These are phyloP conservation scores for Pinus taeda DNA, from an alignment of 75 land plant genomes.

Conservation along the genomic window DNA sequence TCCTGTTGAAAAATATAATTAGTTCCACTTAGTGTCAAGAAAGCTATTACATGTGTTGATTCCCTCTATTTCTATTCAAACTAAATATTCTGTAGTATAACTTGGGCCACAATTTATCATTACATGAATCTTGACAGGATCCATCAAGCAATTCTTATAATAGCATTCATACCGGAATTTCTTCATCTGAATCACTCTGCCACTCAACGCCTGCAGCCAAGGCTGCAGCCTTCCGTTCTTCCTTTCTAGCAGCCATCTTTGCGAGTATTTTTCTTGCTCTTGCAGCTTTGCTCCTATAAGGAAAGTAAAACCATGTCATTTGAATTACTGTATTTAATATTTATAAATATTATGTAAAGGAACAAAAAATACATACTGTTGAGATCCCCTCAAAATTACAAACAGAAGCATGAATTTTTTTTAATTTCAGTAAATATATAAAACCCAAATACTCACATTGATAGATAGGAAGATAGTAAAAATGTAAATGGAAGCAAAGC, in stretches of 20 bases:
- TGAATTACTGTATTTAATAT: neutral
- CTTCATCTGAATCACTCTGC: conserved; percentile 73
- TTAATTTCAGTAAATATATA: neutral
- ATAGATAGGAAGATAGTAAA: too few relatives aligned
- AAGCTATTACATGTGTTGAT: neutral
- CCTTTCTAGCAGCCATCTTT: conserved; percentile 42
- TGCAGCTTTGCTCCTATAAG: conserved; percentile 54
- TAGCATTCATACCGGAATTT: conserved; percentile 22
- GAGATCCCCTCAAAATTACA: neutral
- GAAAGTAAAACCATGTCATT: neutral
- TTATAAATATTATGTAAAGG: conserved; percentile 3
- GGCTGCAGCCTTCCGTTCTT: conserved; percentile 68
- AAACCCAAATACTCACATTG: neutral
- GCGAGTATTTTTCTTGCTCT: conserved; percentile 65
- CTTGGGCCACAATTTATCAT: neutral
- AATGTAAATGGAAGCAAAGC: neutral
- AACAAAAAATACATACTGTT: conserved; percentile 3
- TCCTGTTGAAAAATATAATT: conserved; percentile 16
- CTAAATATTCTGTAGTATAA: neutral
- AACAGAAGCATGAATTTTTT: neutral
- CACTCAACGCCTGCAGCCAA: conserved; percentile 84
- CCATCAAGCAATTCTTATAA: neutral
- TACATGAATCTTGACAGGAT: neutral
- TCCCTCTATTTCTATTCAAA: neutral
- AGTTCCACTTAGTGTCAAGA: neutral